Conservation (phyloP, 2,329 filamentous ascomycete species). For the Pseudogymnoascus sp. region DNA sequence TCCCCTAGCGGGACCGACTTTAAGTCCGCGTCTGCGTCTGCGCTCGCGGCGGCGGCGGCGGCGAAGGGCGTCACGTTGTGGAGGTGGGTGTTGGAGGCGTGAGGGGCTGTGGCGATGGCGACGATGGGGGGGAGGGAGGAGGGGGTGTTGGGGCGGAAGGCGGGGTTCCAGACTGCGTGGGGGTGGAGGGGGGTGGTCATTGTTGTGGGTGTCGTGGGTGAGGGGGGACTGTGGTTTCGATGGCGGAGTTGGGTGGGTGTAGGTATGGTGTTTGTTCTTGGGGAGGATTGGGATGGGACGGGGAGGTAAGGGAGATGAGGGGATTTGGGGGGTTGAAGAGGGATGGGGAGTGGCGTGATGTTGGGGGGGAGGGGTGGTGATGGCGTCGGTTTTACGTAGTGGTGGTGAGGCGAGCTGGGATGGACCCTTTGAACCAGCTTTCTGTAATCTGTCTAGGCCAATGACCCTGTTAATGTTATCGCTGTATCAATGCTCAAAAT, state of each 20-base stretch:
- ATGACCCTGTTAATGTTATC: background rate
- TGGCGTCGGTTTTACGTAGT: constrained; percentile 3
- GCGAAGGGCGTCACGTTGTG: background rate
- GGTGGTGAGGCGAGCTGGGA: background rate
- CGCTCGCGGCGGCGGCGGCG: background rate
- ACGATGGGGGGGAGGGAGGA: background rate
- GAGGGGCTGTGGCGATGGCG: background rate
- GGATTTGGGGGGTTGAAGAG: background rate
- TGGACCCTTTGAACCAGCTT: background rate
- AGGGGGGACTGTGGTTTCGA: background rate
- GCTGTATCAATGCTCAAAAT: background rate
- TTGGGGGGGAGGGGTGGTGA: background rate
- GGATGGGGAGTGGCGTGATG: background rate
- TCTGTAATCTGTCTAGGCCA: background rate
- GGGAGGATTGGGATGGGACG: background rate
- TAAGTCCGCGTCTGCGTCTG: background rate
- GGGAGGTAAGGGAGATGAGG: background rate
- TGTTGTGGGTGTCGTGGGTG: background rate
- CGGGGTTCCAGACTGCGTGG: background rate
- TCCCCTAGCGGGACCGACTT: background rate
- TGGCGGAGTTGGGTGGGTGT: background rate
- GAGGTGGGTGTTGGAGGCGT: background rate
- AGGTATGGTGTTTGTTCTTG: background rate
- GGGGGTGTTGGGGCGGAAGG: background rate
- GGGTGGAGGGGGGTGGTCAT: background rate